Evolutionary conservation across 108 stramenopile species (phyloP), one percentile per base, ranked within the genome.

Genomic region (Discostella stelligeroides): DNA sequence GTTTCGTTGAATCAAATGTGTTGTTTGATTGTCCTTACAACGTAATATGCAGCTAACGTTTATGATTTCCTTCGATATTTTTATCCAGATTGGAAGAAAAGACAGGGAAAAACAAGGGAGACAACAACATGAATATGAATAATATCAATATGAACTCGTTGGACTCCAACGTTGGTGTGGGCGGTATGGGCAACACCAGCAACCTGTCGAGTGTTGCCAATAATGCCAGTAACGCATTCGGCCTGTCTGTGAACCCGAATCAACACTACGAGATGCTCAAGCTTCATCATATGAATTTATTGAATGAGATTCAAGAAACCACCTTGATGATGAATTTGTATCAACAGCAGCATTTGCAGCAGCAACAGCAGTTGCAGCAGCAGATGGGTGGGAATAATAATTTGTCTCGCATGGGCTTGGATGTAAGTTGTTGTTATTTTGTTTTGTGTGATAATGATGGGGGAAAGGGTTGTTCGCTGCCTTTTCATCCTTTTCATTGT

Each of bases 221-320:
- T 3, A 59, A 38, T 23, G 43, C 30, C 9, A 28, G 38, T 13
- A 46, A 15, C 23, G 61, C 38, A n/a, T 59, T 77, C 43, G 81
- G 81, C 24, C 72, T 82, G 21, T 65, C 70, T 13, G 76, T 82
- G 6, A 79, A 82, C 40, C 77, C 81, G 24, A 82, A 82, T 47
- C 81, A 82, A 40, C 88, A 89, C 72, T 86, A 80, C 57, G 90
- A 90, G 64, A 95, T 95, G 94, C 82, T 95, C 42, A 95, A 95
- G 66, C 83, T 95, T 27, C 94, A 95, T 75, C 94, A 95, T 62
- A 95, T 95, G 94, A 95, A 95, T 74, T 75, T 95, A 10, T 70
- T 95, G 29, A 95, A 95, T 68, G 94, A 95, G 59, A 95, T 95
- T 59, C 94, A 95, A 70, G 94, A 95, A 63, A 95, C 94, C 2